phyloP scores from a whole-genome alignment of 352 stramenopile genomes.

The Phytophthora aleatoria region DNA sequence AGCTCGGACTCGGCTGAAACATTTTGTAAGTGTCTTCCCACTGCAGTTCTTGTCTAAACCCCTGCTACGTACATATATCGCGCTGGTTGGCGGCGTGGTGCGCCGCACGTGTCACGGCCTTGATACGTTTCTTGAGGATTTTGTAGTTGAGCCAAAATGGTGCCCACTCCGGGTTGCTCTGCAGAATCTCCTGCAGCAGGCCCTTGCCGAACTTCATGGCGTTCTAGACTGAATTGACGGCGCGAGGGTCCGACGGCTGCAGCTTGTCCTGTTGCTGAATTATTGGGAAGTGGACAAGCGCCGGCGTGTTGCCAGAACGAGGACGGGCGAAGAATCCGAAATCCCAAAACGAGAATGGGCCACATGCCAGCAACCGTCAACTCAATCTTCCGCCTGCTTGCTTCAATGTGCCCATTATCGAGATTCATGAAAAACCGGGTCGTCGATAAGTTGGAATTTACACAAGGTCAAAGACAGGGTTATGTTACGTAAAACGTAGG shows the following conservation, averaged over 20 bases:
- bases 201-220: slow-evolving; percentile 87
- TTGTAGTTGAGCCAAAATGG: slow-evolving; percentile 91
- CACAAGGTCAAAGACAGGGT: not conserved
- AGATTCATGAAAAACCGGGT: slow-evolving; percentile 22
- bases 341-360: slow-evolving; percentile 1
- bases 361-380: slow-evolving; percentile 19
- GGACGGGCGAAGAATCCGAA: slow-evolving; percentile 13
- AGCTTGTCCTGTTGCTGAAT: not conserved
- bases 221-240: slow-evolving; percentile 6
- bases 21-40: not conserved
- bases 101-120: slow-evolving; percentile 58
- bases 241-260: not conserved
- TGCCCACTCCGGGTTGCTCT: slow-evolving; percentile 83
- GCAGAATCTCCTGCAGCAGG: slow-evolving; percentile 67
- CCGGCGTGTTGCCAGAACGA: not conserved
- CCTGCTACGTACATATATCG: slow-evolving; percentile 51
- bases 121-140: slow-evolving; percentile 85
- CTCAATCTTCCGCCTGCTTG: slow-evolving; percentile 13
- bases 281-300: slow-evolving; percentile 28
- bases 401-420: slow-evolving; percentile 22
- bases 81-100: slow-evolving; percentile 42
- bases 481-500: not conserved
- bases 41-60: not conserved
- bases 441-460: slow-evolving; percentile 5
- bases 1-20: slow-evolving; percentile 62